phyloP scores from a whole-genome alignment of 768 basidiomycete species.

The Russula foetens region DNA sequence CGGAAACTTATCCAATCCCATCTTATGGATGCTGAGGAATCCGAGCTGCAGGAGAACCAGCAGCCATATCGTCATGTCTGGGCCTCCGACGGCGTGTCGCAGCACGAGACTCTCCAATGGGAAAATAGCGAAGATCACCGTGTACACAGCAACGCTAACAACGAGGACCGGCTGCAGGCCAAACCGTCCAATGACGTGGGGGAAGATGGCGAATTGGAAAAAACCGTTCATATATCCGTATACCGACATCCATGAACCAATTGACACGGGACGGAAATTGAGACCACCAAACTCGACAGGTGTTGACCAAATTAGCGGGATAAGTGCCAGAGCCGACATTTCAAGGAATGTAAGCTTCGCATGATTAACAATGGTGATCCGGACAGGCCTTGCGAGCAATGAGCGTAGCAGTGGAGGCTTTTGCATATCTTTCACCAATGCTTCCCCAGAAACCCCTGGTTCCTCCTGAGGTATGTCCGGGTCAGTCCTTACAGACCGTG shows the following conservation, averaged over 20 bases:
- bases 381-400: constrained; percentile 29
- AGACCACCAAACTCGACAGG: constrained; percentile 36
- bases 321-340: constrained; percentile 30
- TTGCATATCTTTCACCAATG: neutral
- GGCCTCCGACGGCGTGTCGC: neutral
- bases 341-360: constrained; percentile 35
- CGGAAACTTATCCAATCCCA: constrained; percentile 2
- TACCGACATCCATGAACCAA: constrained; percentile 24
- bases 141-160: constrained; percentile 20
- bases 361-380: constrained; percentile 39
- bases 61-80: neutral
- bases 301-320: constrained; percentile 40
- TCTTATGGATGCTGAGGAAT: neutral
- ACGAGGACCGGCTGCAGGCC: neutral
- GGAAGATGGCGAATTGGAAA: constrained; percentile 33
- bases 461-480: neutral
- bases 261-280: constrained; percentile 19
- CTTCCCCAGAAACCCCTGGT: neutral
- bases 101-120: constrained; percentile 16
- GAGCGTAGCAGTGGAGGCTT: constrained; percentile 28
- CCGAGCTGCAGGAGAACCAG: neutral
- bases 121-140: constrained; percentile 23
- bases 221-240: constrained; percentile 31
- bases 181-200: constrained; percentile 19
- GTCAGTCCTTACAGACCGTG: too few species aligned